phyloP scores from a whole-genome alignment of 140 eudicot genomes.

The Senecio squalidus region DNA sequence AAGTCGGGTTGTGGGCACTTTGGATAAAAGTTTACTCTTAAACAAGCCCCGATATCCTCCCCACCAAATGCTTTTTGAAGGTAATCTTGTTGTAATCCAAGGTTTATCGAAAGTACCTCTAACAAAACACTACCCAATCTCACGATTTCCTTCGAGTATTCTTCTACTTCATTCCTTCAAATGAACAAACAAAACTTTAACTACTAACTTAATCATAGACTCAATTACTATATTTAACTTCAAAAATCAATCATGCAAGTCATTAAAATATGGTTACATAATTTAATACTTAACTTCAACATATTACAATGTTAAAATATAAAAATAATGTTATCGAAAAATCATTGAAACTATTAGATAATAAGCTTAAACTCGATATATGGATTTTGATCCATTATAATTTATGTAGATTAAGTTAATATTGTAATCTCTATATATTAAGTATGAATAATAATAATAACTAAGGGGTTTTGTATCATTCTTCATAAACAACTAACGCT shows the following conservation, averaged over 20 bases:
- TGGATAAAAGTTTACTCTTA: slow-evolving; percentile 78
- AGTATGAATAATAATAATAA: too few species aligned
- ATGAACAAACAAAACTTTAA: neutral
- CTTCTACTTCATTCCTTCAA: slow-evolving; percentile 57
- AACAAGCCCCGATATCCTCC: slow-evolving; percentile 70
- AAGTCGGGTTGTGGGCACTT: slow-evolving; percentile 92
- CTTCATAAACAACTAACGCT: neutral
- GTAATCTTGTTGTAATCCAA: slow-evolving; percentile 47
- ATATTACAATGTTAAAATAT: too few species aligned
- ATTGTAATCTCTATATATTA: too few species aligned
- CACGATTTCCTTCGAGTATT: slow-evolving; percentile 59
- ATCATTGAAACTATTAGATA: too few species aligned
- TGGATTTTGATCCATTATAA: too few species aligned
- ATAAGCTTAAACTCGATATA: too few species aligned
- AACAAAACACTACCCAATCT: slow-evolving; percentile 50
- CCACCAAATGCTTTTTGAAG: slow-evolving; percentile 87
- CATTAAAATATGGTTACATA: neutral
- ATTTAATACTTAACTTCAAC: too few species aligned
- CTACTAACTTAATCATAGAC: neutral
- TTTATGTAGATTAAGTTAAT: too few species aligned
- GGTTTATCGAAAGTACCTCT: slow-evolving; percentile 50
- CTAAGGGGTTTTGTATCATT: too few species aligned
- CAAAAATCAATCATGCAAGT: neutral
- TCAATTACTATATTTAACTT: neutral
- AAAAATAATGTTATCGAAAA: too few species aligned